Conservation (phyloP, 176 grass and related monocot genomes). For the Aegilops speltoides region DNA sequence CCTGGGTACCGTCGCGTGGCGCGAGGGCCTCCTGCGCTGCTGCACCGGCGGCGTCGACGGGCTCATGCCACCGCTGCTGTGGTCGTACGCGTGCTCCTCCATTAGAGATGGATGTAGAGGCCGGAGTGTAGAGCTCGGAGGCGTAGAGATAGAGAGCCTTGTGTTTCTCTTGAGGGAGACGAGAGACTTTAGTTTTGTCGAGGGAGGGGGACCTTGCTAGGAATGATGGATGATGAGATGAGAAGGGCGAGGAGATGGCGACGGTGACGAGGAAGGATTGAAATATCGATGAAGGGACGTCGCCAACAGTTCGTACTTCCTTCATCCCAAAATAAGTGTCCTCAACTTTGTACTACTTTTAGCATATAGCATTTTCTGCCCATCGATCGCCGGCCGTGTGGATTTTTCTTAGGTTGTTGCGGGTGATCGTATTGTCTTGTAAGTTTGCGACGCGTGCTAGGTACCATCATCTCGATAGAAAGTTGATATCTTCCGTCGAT, state of each 20-base stretch:
- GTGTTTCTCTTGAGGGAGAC: too few relatives aligned
- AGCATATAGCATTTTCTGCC: not conserved
- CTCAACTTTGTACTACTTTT: too few relatives aligned
- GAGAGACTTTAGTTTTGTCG: too few relatives aligned
- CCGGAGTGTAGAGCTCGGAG: not conserved
- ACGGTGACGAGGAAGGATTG: not conserved
- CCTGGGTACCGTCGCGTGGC: not conserved
- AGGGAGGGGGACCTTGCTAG: not conserved
- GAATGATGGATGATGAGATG: not conserved
- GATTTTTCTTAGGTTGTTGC: not conserved
- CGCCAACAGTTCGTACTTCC: too few relatives aligned
- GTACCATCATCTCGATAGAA: too few relatives aligned
- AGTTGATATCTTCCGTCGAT: too few relatives aligned
- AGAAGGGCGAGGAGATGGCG: not conserved
- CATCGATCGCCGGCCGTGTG: not conserved
- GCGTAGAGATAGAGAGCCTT: too few relatives aligned
- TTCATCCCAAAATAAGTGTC: too few relatives aligned
- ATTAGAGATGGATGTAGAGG: slow-evolving; percentile 3
- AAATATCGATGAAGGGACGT: too few relatives aligned
- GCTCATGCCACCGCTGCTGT: slow-evolving; percentile 21
- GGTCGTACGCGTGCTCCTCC: slow-evolving; percentile 22
- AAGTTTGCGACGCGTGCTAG: too few relatives aligned
- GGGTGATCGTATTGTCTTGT: too few relatives aligned
- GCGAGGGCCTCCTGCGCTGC: not conserved
- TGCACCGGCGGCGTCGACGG: not conserved